Conservation (phyloP, 192 early-diverging fungal species). For the Coemansia sp. region DNA sequence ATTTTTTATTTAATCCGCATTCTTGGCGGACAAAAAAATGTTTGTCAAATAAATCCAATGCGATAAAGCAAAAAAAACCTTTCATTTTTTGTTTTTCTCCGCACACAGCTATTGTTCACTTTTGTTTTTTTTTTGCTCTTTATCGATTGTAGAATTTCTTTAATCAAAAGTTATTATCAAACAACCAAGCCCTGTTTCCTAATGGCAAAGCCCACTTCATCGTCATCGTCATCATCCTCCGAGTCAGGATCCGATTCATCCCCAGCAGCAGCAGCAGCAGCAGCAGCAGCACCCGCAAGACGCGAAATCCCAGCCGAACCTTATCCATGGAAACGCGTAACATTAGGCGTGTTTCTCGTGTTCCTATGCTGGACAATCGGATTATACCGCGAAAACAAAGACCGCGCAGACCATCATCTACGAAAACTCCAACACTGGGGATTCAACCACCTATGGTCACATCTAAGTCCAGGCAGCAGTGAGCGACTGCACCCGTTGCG, state of each 20-base stretch:
- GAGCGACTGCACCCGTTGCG: slow-evolving; percentile 17
- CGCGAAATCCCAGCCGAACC: slow-evolving; percentile 7
- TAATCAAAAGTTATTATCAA: no score
- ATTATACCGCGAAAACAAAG: slow-evolving; percentile 25
- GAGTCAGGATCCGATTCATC: not conserved
- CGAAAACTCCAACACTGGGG: slow-evolving; percentile 27
- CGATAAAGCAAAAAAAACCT: no score
- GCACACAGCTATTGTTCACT: no score
- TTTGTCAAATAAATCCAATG: no score
- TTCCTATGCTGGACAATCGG: slow-evolving; percentile 28
- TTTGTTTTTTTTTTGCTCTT: no score
- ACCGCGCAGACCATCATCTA: not conserved
- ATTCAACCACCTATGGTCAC: slow-evolving; percentile 35
- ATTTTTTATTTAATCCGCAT: no score
- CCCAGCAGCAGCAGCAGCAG: not conserved
- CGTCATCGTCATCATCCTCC: not conserved
- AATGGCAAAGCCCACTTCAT: no score
- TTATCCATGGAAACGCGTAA: slow-evolving; percentile 36
- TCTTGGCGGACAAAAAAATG: no score
- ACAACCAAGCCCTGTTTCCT: no score
- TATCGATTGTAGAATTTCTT: no score
- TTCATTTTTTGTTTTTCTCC: no score
- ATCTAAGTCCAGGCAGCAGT: slow-evolving; percentile 8
- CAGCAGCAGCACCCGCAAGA: not conserved
- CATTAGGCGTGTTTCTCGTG: slow-evolving; percentile 15